Percentiles rank a stretch among this genome's conserved stretches.
Conservation (phyloP, 441 rosid species). For the Populus hybrid region DNA sequence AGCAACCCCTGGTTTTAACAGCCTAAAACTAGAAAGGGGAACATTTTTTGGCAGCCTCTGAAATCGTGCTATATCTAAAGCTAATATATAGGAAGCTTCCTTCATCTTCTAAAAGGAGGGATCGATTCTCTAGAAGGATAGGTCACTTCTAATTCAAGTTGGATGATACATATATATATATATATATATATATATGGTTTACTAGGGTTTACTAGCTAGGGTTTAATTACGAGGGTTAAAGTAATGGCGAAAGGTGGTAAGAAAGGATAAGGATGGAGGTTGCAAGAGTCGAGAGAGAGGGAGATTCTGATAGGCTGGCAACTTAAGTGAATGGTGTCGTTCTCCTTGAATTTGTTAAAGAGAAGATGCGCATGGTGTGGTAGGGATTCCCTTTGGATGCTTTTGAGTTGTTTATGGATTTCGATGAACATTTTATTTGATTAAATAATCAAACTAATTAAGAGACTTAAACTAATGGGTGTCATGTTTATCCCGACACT, state of each 20-base stretch:
- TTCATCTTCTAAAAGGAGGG: background rate
- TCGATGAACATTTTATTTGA: conserved; percentile 23
- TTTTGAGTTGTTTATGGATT: conserved; percentile 28
- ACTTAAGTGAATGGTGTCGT: conserved; percentile 19
- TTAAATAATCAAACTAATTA: background rate
- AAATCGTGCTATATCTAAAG: background rate
- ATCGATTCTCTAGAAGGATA: background rate
- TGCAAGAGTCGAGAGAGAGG: conserved; percentile 17
- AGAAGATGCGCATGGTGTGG: conserved; percentile 39
- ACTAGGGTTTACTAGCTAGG: too few species aligned
- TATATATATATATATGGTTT: background rate
- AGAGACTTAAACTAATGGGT: conserved; percentile 18
- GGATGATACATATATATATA: background rate
- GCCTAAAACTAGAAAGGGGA: too few species aligned
- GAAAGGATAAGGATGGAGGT: conserved; percentile 2
- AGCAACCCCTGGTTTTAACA: too few species aligned
- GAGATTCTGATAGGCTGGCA: conserved; percentile 27
- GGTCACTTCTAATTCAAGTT: conserved; percentile 20
- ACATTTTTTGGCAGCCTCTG: too few species aligned
- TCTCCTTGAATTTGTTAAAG: conserved; percentile 13
- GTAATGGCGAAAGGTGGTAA: conserved; percentile 7
- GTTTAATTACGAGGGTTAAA: conserved; percentile 6
- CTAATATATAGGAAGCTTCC: background rate
- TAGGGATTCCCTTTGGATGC: conserved; percentile 28
- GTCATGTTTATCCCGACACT: conserved; percentile 54